phyloP scores from a whole-genome alignment of 257 asterid species.

The Solanum pinnatisectum region DNA sequence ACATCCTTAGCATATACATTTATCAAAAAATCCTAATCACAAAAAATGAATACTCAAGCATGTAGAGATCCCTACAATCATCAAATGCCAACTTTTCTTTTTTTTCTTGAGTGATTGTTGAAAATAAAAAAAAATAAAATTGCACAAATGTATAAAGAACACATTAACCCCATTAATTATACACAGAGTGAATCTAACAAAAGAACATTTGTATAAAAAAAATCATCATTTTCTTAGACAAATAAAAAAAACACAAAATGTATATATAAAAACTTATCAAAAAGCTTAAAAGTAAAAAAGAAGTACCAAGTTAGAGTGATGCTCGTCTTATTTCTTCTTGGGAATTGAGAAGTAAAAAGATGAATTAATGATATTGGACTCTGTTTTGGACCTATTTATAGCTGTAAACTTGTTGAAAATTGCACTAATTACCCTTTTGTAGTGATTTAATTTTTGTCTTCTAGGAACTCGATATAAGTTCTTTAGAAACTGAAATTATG shows the following conservation, averaged over 20 bases:
- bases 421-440: neutral
- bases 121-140: neutral
- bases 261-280: neutral
- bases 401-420: neutral
- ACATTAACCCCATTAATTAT: neutral
- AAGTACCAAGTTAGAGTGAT: neutral
- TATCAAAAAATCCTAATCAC: neutral
- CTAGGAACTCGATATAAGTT: too few relatives aligned
- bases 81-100: neutral
- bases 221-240: neutral
- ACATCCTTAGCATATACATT: neutral
- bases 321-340: neutral
- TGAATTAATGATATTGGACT: neutral
- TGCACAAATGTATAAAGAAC: neutral
- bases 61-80: neutral
- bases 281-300: neutral
- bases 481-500: too few relatives aligned
- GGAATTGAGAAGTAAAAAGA: neutral
- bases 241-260: neutral
- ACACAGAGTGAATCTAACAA: neutral
- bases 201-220: neutral
- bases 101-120: too few relatives aligned
- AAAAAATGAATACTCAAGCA: neutral
- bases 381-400: neutral
- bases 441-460: too few relatives aligned